A percentile compares a stretch with the other conserved stretches of the same genome.
phyloP scores from a whole-genome alignment of 2,329 filamentous ascomycete species.

The Xylariaceae sp. region DNA sequence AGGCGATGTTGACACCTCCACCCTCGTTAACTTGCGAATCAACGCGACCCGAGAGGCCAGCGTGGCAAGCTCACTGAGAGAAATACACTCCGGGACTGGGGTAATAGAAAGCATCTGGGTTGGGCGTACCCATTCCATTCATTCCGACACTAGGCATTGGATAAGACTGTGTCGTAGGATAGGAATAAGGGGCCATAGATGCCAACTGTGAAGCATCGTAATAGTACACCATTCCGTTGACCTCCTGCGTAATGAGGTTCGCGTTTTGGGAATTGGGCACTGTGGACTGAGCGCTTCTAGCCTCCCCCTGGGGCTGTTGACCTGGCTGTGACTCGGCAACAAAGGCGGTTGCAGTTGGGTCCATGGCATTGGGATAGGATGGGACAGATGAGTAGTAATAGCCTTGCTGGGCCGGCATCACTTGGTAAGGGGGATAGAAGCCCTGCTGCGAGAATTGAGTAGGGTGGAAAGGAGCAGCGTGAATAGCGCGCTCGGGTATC shows the following conservation, averaged over 20 bases:
- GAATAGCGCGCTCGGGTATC: constrained; percentile 87
- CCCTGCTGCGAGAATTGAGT: constrained; percentile 56
- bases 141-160: constrained; percentile 54
- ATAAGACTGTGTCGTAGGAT: constrained; percentile 49
- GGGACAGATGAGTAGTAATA: constrained; percentile 63
- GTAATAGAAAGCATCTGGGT: constrained; percentile 66
- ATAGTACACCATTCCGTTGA: constrained; percentile 95
- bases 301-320: constrained; percentile 40
- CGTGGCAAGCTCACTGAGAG: constrained; percentile 43
- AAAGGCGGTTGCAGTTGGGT: constrained; percentile 48
- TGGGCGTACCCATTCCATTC: constrained; percentile 73
- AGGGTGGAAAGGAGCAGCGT: constrained; percentile 85
- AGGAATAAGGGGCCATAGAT: constrained; percentile 42
- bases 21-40: neutral
- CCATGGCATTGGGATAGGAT: constrained; percentile 33
- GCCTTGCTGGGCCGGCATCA: constrained; percentile 52
- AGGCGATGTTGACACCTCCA: constrained; percentile 2
- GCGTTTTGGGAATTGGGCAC: constrained; percentile 51
- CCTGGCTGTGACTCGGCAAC: constrained; percentile 45
- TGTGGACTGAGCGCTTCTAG: constrained; percentile 31
- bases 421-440: constrained; percentile 56
- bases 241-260: constrained; percentile 71
- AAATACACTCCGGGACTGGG: constrained; percentile 54
- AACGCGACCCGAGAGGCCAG: neutral
- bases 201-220: constrained; percentile 73